Evolutionary conservation across 2,329 filamentous ascomycete genomes (phyloP), one percentile per base, ranked within the genome.

Genomic region (Fusarium haematococcum): DNA sequence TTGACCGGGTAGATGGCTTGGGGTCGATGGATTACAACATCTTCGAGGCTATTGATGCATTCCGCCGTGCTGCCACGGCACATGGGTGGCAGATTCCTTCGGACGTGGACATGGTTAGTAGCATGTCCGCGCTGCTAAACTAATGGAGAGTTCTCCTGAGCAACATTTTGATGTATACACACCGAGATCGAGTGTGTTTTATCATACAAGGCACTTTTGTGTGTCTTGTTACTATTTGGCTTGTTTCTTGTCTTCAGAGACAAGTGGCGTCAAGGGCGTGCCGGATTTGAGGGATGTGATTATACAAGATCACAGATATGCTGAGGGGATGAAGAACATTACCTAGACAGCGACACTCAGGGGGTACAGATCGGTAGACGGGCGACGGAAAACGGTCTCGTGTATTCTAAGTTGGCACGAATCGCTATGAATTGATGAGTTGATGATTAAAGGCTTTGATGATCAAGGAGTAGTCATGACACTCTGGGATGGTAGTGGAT

Each of bases 31-130:
- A 93, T 71, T 97, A 98, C 79, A 85, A 86, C 0, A 87, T 94
- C 6, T 80, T 80, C 0, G 95, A 97, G 80, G 95, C 95, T 0
- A 85, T 95, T 1, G 88, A 91, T 0, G 95, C 94, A 4, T 98
- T 93, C 79, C 84, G 86, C 33, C 89, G 94, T 61, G 92, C 82
- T 6, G 95, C 93, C 69, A 75, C 71, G 0, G 75, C 83, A 6
- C 95, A 97, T 83, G 92, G 93, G 1, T 97, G 95, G 95, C 80
- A 85, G 57, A 84, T 95, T 5, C 94, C 94, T 0, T 80, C 83
- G 5, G 92, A 92, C 48, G 88, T 95, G 70, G 78, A 81, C 13
- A 81, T 85, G 71, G 86, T 77, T 23, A 57, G 59, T 88, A 76
- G 84, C 48, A 68, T 74, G 65, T 45, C 48, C 23, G 25, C 25